Evolutionary conservation across 257 asterid genomes (phyloP).

Genomic region (Lithospermum erythrorhizon): DNA sequence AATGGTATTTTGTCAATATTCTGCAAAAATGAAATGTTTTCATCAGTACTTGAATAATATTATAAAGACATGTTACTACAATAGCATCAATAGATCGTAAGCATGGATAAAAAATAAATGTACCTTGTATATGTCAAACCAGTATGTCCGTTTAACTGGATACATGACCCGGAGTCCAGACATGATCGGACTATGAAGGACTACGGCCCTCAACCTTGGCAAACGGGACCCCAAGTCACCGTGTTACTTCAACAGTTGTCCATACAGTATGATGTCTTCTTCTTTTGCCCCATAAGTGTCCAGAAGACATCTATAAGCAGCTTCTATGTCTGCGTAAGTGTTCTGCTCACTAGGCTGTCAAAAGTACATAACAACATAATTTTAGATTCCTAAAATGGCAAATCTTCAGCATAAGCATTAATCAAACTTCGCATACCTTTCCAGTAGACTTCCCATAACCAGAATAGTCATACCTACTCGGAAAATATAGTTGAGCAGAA

Average conservation of each 20-base stretch:
- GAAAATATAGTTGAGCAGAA: conserved; percentile 11
- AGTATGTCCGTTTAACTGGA: conserved; percentile 84
- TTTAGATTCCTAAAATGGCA: conserved; percentile 12
- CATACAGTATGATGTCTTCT: conserved; percentile 77
- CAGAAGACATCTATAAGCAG: conserved; percentile 75
- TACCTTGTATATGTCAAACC: conserved; percentile 98
- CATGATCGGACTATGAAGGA: conserved; percentile 90
- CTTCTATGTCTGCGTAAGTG: conserved; percentile 89
- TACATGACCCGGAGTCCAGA: conserved; percentile 96
- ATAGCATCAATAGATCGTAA: conserved; percentile 1
- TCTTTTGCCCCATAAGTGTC: conserved; percentile 75
- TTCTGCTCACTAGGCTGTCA: conserved; percentile 83
- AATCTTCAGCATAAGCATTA: background rate
- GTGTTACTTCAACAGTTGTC: conserved; percentile 98
- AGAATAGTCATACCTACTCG: conserved; percentile 78
- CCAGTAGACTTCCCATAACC: conserved; percentile 93
- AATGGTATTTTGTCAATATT: conserved; percentile 81
- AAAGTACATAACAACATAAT: conserved; percentile 12
- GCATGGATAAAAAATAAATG: background rate
- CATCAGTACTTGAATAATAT: background rate
- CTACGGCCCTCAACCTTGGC: conserved; percentile 76
- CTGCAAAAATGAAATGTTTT: conserved; percentile 32
- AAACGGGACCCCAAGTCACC: conserved; percentile 72
- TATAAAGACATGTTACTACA: background rate
- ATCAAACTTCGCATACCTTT: conserved; percentile 47